phyloP scores from a whole-genome alignment of 768 basidiomycete genomes.

The Amanita pallidorosea region DNA sequence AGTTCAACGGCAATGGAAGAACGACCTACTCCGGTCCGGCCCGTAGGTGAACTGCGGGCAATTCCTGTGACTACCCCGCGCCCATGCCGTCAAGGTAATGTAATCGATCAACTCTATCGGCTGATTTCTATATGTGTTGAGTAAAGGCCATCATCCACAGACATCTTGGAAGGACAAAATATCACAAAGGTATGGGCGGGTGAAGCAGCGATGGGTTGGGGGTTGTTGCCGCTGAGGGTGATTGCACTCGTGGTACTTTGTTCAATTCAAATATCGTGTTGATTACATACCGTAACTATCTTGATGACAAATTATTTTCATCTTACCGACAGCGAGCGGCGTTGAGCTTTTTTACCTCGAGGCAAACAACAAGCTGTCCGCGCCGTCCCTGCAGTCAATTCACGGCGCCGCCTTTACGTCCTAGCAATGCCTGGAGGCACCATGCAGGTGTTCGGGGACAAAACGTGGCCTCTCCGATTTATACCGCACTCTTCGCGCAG shows the following conservation, averaged over 20 bases:
- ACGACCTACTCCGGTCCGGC: background rate
- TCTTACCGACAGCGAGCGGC: background rate
- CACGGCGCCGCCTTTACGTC: background rate
- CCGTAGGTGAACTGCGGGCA: background rate
- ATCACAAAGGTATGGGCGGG: background rate
- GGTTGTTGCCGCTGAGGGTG: background rate
- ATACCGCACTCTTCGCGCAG: background rate
- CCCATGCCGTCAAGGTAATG: background rate
- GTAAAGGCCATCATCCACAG: background rate
- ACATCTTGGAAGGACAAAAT: background rate
- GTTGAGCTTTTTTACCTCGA: background rate
- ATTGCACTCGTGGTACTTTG: background rate
- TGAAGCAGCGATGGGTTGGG: background rate
- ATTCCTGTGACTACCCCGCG: background rate
- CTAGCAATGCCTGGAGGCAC: slow-evolving; percentile 9
- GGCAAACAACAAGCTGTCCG: background rate
- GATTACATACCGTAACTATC: background rate
- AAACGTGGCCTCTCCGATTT: slow-evolving; percentile 7
- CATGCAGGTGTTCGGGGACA: slow-evolving; percentile 6
- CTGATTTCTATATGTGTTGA: background rate
- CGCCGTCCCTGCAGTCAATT: background rate
- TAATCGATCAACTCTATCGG: background rate
- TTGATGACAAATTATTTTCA: background rate
- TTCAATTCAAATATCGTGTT: background rate
- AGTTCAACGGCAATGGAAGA: background rate